Evolutionary conservation across 192 early-diverging fungal genomes (phyloP).

Genomic region (Gamsiella multidivaricata): DNA sequence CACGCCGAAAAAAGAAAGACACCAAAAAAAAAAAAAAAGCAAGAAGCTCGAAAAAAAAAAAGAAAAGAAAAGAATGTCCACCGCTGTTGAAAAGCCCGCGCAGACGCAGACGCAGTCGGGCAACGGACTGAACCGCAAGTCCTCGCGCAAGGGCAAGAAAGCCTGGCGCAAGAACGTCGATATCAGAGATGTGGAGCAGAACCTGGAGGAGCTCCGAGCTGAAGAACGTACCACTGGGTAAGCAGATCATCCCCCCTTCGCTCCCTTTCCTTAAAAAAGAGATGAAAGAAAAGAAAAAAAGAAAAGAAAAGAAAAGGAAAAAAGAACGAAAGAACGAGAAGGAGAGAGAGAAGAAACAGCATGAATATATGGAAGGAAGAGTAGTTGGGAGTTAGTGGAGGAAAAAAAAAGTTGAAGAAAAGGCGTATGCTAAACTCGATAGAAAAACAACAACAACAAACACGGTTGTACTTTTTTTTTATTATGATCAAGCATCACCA

Average conservation of each 20-base stretch:
- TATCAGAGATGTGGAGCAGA: constrained; percentile 78
- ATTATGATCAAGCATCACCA: too few species aligned
- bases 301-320: neutral
- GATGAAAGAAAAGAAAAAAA: neutral
- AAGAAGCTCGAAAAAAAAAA: too few species aligned
- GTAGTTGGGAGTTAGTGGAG: too few species aligned
- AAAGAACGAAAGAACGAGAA: neutral
- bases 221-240: constrained; percentile 84
- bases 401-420: too few species aligned
- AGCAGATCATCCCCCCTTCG: too few species aligned
- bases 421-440: too few species aligned
- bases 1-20: too few species aligned
- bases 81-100: constrained; percentile 61
- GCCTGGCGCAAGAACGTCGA: constrained; percentile 96
- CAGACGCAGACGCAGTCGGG: constrained; percentile 65
- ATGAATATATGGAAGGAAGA: too few species aligned
- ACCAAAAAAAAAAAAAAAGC: too few species aligned
- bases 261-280: too few species aligned
- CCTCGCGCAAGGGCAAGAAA: constrained; percentile 86
- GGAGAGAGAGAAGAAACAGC: neutral
- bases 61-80: constrained; percentile 22
- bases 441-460: too few species aligned
- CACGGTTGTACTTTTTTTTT: too few species aligned
- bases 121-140: constrained; percentile 43
- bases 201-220: constrained; percentile 72